Conservation (phyloP, 2,329 filamentous ascomycete species). For the Atkinsonella texensis region DNA sequence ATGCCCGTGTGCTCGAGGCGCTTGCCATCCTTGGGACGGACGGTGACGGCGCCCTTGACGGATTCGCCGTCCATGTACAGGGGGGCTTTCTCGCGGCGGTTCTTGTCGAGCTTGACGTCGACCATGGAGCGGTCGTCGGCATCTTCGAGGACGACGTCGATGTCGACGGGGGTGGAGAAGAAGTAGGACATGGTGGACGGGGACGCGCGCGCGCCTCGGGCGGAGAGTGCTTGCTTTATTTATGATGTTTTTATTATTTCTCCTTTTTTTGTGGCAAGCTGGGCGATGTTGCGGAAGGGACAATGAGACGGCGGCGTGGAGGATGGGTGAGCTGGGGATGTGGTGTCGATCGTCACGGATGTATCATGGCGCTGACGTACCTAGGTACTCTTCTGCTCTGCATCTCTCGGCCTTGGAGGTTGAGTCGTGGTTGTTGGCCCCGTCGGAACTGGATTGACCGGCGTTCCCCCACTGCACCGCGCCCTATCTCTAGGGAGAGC, state of each 20-base stretch:
- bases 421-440: not conserved
- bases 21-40: conserved; percentile 96
- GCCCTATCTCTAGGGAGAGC: not conserved
- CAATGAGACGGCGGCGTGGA: too few relatives aligned
- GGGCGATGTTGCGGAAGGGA: not conserved
- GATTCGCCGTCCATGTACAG: conserved; percentile 98
- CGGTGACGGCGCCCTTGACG: conserved; percentile 89
- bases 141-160: conserved; percentile 95
- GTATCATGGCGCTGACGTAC: conserved; percentile 21
- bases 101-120: conserved; percentile 97
- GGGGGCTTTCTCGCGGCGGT: conserved; percentile 89
- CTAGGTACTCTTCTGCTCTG: conserved; percentile 7
- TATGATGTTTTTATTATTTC: too few relatives aligned
- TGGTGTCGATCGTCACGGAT: not conserved
- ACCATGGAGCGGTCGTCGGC: conserved; percentile 89
- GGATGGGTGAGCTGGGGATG: not conserved
- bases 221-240: too few relatives aligned
- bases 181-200: conserved; percentile 73
- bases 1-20: conserved; percentile 95
- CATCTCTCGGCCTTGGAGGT: not conserved
- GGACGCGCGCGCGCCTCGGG: not conserved
- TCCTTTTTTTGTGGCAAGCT: not conserved
- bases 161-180: conserved; percentile 96
- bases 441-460: not conserved
- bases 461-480: not conserved